These are phyloP conservation scores for Anthracocystis walkeri DNA, from an alignment of 1,284 basidiomycete genomes.

Conservation along the genomic window DNA sequence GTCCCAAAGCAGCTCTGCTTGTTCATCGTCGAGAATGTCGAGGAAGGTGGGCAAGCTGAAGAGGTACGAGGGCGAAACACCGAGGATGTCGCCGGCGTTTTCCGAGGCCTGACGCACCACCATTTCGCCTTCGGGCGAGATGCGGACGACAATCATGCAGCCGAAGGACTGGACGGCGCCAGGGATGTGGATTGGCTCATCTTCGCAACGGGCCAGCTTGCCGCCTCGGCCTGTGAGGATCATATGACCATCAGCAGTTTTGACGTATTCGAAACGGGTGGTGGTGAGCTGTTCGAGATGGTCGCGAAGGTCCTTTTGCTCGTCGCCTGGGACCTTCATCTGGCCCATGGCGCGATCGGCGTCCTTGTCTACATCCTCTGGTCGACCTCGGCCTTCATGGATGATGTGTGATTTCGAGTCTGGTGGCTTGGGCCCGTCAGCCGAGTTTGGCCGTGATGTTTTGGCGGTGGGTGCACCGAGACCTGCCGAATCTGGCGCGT, in stretches of 20 bases:
- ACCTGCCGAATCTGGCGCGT: constrained; percentile 7
- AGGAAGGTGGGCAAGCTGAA: constrained; percentile 84
- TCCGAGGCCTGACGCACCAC: constrained; percentile 85
- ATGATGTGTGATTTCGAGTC: constrained; percentile 14
- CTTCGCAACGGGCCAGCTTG: constrained; percentile 79
- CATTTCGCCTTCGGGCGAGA: constrained; percentile 76
- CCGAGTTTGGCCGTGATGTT: constrained; percentile 19
- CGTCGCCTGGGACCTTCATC: constrained; percentile 34
- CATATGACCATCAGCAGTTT: constrained; percentile 80
- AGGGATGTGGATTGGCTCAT: constrained; percentile 88
- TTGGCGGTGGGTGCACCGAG: constrained; percentile 1
- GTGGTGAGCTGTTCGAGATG: constrained; percentile 55
- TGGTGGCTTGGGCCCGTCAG: constrained; percentile 11
- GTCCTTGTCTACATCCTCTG: constrained; percentile 37
- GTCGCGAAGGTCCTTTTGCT: constrained; percentile 29
- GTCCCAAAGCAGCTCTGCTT: constrained; percentile 81
- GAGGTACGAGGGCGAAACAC: constrained; percentile 80
- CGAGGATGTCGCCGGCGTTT: constrained; percentile 78
- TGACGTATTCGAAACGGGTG: constrained; percentile 76
- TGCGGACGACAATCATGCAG: constrained; percentile 81
- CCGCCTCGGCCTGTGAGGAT: constrained; percentile 80
- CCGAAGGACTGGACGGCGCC: constrained; percentile 89
- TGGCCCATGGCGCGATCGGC: constrained; percentile 38
- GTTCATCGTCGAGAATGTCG: constrained; percentile 78
- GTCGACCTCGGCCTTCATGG: constrained; percentile 30